Conservation (phyloP, 139 green algal species). For the Penium margaritaceum region DNA sequence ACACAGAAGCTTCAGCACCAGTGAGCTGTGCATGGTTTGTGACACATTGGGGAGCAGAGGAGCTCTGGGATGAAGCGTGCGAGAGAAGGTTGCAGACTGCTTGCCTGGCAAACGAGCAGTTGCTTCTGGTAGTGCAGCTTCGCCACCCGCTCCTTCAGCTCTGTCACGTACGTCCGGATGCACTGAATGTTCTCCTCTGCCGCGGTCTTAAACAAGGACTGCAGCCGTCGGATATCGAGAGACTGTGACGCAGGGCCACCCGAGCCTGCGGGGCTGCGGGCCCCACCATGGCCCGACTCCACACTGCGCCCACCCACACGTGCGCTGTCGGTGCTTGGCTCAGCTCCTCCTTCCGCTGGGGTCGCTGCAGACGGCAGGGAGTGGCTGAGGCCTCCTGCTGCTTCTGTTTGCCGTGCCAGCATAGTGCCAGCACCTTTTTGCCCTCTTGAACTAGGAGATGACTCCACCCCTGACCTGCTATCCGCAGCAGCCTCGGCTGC, state of each 20-base stretch:
- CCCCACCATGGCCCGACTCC: not conserved
- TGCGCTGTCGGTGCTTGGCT: not conserved
- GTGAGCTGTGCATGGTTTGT: not conserved
- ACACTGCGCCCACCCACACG: not conserved
- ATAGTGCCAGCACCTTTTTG: too few relatives aligned
- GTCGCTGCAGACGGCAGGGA: too few relatives aligned
- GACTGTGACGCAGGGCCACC: too few relatives aligned
- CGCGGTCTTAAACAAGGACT: conserved; percentile 38
- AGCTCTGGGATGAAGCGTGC: not conserved
- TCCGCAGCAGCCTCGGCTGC: too few relatives aligned
- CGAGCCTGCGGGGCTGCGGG: not conserved
- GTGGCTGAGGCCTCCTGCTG: too few relatives aligned
- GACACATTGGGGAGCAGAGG: not conserved
- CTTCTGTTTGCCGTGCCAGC: too few relatives aligned
- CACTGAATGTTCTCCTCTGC: conserved; percentile 42
- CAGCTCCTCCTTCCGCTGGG: not conserved
- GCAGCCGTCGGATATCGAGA: conserved; percentile 25
- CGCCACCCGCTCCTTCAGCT: conserved; percentile 41
- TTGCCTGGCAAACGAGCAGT: conserved; percentile 39
- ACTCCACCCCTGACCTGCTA: too few relatives aligned
- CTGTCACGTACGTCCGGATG: conserved; percentile 38
- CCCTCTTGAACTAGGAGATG: too few relatives aligned
- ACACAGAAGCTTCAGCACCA: not conserved
- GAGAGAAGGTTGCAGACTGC: not conserved
- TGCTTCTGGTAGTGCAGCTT: conserved; percentile 49